phyloP scores from a whole-genome alignment of 139 green algal species.

The Pleodorina starrii region DNA sequence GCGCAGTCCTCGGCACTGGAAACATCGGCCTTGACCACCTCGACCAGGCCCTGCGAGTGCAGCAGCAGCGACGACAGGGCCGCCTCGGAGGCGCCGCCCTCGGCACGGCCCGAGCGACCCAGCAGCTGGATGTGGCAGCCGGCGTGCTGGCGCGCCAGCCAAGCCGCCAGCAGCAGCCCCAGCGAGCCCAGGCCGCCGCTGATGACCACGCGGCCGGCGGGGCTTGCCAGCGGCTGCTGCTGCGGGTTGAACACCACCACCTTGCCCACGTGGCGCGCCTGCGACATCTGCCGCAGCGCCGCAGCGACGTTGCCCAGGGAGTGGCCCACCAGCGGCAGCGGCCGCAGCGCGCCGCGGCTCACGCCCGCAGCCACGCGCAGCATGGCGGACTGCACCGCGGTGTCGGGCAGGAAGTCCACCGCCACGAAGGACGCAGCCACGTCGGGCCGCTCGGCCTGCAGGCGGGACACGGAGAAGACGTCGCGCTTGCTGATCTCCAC shows the following conservation, averaged over 20 bases:
- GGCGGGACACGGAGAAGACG: slow-evolving; percentile 75
- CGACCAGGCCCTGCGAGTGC: slow-evolving; percentile 6
- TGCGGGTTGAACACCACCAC: slow-evolving; percentile 74
- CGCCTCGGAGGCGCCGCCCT: background rate
- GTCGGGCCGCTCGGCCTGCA: slow-evolving; percentile 86
- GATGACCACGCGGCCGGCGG: slow-evolving; percentile 62
- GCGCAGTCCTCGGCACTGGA: slow-evolving; percentile 20
- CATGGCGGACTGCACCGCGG: slow-evolving; percentile 68
- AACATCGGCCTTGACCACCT: slow-evolving; percentile 41
- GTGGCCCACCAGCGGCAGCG: slow-evolving; percentile 60
- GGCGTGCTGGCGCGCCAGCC: slow-evolving; percentile 61
- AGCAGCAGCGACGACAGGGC: background rate
- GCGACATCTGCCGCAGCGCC: slow-evolving; percentile 89
- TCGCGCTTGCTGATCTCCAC: slow-evolving; percentile 94
- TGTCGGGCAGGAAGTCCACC: slow-evolving; percentile 88
- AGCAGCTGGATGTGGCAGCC: slow-evolving; percentile 65
- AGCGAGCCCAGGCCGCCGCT: slow-evolving; percentile 81
- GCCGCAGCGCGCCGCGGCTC: slow-evolving; percentile 54
- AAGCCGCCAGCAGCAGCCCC: slow-evolving; percentile 73
- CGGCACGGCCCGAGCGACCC: slow-evolving; percentile 59
- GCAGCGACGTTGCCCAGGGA: slow-evolving; percentile 60
- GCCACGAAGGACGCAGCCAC: slow-evolving; percentile 83
- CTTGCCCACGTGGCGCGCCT: slow-evolving; percentile 90
- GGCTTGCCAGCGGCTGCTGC: slow-evolving; percentile 7
- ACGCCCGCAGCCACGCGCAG: slow-evolving; percentile 59